Conservation (phyloP, 179 eudicot genomes). For the Beta lomatogona region DNA sequence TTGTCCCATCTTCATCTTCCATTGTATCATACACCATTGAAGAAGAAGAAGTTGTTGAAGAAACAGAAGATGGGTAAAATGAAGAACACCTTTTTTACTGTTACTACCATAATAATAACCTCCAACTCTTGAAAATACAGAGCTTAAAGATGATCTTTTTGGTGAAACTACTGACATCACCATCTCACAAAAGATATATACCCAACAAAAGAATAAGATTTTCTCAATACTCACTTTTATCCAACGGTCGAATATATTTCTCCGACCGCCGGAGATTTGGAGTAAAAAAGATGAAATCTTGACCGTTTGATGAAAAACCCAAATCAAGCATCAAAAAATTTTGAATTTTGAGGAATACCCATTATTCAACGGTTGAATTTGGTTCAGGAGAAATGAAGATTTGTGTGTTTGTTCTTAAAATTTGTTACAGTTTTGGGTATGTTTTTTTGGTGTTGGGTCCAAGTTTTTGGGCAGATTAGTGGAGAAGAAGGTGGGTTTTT, state of each 20-base stretch:
- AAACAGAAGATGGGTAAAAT: constrained; percentile 27
- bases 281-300: background rate
- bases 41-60: constrained; percentile 19
- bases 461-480: constrained; percentile 6
- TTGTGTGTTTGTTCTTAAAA: constrained; percentile 9
- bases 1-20: constrained; percentile 49
- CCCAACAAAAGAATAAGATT: background rate
- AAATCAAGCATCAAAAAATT: background rate
- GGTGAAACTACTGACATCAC: constrained; percentile 55
- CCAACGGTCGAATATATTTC: background rate
- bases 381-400: too few species aligned
- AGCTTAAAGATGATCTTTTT: constrained; percentile 51
- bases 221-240: background rate
- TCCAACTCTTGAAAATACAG: constrained; percentile 75
- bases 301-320: too few species aligned
- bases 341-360: background rate
- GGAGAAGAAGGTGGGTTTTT: background rate
- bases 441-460: background rate
- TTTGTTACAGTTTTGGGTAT: constrained; percentile 2
- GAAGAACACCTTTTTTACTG: constrained; percentile 43
- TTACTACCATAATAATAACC: constrained; percentile 48
- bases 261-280: background rate
- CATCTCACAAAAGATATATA: constrained; percentile 31
- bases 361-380: background rate
- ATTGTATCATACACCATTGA: constrained; percentile 24